Evolutionary conservation across 2,329 filamentous ascomycete genomes (phyloP), one percentile per base, ranked within the genome.

Genomic region (Leptographium galeiforme): DNA sequence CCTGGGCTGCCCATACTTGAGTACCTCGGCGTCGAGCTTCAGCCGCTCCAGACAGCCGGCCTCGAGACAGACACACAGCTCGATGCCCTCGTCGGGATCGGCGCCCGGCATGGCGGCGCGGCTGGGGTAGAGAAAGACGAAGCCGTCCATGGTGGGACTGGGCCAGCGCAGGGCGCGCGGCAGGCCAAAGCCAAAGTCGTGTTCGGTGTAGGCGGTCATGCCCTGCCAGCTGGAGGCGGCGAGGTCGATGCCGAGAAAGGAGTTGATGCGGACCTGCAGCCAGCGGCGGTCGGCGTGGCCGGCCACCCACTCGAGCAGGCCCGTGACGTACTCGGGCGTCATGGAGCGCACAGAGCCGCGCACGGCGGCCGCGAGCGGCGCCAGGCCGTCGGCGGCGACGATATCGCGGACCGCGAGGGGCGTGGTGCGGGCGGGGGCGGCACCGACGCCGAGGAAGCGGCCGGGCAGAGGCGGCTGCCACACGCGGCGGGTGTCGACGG

Each of bases 161-260:
- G 55, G 55, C 52, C 52, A 54, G 5, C 52, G 55, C 30, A 56
- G 16, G 11, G 52, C 54, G 8, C 33, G 25, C 10, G 60, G 62
- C 44, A 54, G 14, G 6, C 63, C 63, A 48, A 66, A 66, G 2
- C 63, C 63, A 51, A 65, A 66, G 51, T 66, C 62, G 51, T 63
- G 62, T 8, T 25, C 30, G 50, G 49, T 60, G 58, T 54, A 56
- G 11, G 54, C 8, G 5, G 52, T 43, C 51, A 54, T 54, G 33
- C 34, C 47, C 47, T 53, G 56, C 63, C 63, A 65, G 55, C 57
- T 60, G 16, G 61, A 60, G 16, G 55, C 61, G 48, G 55, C 60
- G 10, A 62, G 55, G 55, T 63, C 63, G 46, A 62, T 51, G 19
- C 61, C 62, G 8, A 63, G 47, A 41, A 65, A 63, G 16, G 57